These are phyloP conservation scores for Parachaetomium inaequale DNA, from an alignment of 495 filamentous ascomycete species.

Conservation along the genomic window DNA sequence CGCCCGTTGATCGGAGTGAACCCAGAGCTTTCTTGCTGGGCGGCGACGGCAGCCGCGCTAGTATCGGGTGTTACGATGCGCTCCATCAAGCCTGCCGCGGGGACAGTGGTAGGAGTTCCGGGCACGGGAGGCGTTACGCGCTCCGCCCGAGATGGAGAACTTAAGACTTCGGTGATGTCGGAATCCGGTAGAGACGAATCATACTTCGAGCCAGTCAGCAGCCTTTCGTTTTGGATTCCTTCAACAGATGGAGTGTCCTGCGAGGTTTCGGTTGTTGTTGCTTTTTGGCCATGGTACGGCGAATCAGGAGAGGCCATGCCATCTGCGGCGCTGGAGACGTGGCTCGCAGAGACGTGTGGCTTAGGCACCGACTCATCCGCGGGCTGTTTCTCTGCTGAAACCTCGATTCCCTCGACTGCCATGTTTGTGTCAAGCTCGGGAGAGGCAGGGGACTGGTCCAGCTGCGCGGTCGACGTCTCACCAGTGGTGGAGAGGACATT, in stretches of 20 bases:
- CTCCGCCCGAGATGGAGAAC: neutral
- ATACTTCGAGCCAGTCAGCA: neutral
- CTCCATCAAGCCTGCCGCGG: neutral
- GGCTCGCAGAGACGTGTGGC: slow-evolving; percentile 7
- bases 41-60: neutral
- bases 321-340: slow-evolving; percentile 16
- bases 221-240: too few species aligned
- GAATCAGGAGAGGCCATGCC: slow-evolving; percentile 24
- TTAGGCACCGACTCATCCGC: neutral
- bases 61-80: neutral
- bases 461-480: neutral
- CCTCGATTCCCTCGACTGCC: neutral
- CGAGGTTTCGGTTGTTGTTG: neutral
- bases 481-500: neutral
- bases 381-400: neutral
- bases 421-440: neutral
- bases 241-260: neutral
- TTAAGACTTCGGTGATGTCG: neutral
- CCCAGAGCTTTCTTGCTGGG: slow-evolving; percentile 20
- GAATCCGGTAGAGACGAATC: neutral
- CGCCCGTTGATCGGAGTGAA: slow-evolving; percentile 36
- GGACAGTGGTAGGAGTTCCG: neutral
- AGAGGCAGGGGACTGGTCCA: neutral
- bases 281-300: slow-evolving; percentile 1
- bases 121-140: neutral